Base-by-base conservation (phyloP, 805 yeast species). In the Sugiyamaella marilandica region DNA sequence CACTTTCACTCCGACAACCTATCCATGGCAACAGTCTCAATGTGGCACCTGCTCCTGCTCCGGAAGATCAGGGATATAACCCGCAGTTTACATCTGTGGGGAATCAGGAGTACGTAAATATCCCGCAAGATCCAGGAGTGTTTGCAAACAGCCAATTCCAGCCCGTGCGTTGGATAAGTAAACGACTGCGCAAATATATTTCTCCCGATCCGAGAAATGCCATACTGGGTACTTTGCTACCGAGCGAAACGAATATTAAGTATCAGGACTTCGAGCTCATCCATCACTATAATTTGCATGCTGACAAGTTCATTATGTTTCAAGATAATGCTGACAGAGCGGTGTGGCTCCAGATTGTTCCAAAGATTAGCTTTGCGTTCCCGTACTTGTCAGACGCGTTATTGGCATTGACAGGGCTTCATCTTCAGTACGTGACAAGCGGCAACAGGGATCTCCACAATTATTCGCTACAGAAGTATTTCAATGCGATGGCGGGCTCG, bases 281-380 rank as follows among this genome's bases (percentile, higher is more conserved):
- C 34, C 52, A 57, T 37, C 57, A 57, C 43, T 57, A 52, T 26
- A 14, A 55, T 10, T 18, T 39, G 37, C 24, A 52, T 41, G 50
- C 48, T 35, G 47, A 34, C 9, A 32, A 45, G 18, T 26, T 56
- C 41, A 49, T 56, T 36, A 56, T 56, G 59, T 26, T 46, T 29
- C 41, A 45, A n/a, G 50, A 41, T 10, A 16, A 53, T 5, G 34
- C 37, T 10, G 58, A 56, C 16, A 24, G 43, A 8, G 11, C 32
- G 4, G 33, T 56, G 18, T 59, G 62, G 62, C 45, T 24, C n/a
- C 44, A 46, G 34, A 33, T 50, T 29, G 57, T 59, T 1, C 59
- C 62, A 2, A 47, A 34, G 36, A 31, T 53, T 19, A 51, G 50
- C 13, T 53, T 55, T 11, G 46, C 43, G 4, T 24, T 19, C 39